These are phyloP conservation scores for Phytophthora megakarya DNA, from an alignment of 352 stramenopile species.

Conservation along the genomic window DNA sequence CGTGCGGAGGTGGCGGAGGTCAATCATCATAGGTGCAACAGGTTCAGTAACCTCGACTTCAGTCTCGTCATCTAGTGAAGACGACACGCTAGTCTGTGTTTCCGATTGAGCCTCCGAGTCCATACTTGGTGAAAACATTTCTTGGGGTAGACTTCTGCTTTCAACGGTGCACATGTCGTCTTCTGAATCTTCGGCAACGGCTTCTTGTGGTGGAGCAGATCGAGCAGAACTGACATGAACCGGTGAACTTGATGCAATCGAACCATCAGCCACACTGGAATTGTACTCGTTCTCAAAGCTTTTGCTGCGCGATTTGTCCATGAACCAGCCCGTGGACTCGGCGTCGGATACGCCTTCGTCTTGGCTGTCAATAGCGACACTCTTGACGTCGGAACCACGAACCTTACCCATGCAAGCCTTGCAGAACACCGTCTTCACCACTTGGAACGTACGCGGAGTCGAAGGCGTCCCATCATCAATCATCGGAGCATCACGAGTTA, in stretches of 20 bases:
- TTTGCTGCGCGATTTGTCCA: constrained; percentile 23
- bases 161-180: constrained; percentile 11
- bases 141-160: constrained; percentile 12
- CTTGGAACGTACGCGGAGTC: constrained; percentile 48
- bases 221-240: constrained; percentile 7
- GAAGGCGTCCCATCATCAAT: constrained; percentile 25
- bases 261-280: constrained; percentile 10
- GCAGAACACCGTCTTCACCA: constrained; percentile 67
- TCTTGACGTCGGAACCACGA: constrained; percentile 34
- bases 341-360: constrained; percentile 40
- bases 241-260: constrained; percentile 25
- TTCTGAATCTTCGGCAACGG: constrained; percentile 12
- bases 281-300: constrained; percentile 32
- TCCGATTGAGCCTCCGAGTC: constrained; percentile 34
- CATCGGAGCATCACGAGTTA: constrained; percentile 50
- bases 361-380: constrained; percentile 29
- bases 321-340: constrained; percentile 37
- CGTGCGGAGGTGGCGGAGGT: constrained; percentile 42
- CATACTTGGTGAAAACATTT: constrained; percentile 21
- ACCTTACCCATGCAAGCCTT: constrained; percentile 60
- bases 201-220: constrained; percentile 8
- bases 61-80: constrained; percentile 28
- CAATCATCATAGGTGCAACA: constrained; percentile 35
- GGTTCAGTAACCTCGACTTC: constrained; percentile 25
- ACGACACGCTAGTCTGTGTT: constrained; percentile 42